Conservation (phyloP, 805 yeast species). For the Phaffomyces thermotolerans region DNA sequence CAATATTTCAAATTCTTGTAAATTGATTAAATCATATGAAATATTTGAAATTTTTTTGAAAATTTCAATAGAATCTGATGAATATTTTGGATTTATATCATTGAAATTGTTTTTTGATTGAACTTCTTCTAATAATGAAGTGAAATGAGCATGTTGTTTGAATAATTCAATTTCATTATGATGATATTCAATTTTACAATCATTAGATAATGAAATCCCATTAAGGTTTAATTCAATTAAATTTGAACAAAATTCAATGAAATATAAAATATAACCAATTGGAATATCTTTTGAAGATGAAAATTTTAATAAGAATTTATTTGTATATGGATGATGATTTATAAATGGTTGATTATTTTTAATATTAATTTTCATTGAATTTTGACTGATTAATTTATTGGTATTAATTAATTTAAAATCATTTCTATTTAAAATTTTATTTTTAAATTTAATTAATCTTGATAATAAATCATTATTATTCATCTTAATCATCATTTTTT, state of each 20-base stretch:
- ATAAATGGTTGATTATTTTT: conserved; percentile 27
- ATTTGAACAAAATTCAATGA: conserved; percentile 62
- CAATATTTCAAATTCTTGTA: conserved; percentile 20
- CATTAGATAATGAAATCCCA: conserved; percentile 54
- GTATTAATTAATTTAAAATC: not conserved
- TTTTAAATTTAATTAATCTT: conserved; percentile 6
- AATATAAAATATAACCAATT: conserved; percentile 63
- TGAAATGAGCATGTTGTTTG: conserved; percentile 3
- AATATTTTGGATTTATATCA: conserved; percentile 3
- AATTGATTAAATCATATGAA: conserved; percentile 16
- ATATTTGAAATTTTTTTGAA: conserved; percentile 13
- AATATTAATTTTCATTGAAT: conserved; percentile 3
- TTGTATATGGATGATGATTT: conserved; percentile 51
- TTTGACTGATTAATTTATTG: not conserved
- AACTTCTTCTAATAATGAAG: conserved; percentile 20
- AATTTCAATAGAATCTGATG: conserved; percentile 19
- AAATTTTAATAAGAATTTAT: conserved; percentile 54
- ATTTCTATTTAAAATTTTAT: not conserved
- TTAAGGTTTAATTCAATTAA: conserved; percentile 50
- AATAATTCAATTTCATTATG: not conserved
- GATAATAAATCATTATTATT: conserved; percentile 4
- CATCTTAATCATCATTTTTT: conserved; percentile 6
- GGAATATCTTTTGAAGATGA: conserved; percentile 72
- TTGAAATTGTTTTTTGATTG: conserved; percentile 1
- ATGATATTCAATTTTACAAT: conserved; percentile 42